Evolutionary conservation across 192 early-diverging fungal species (phyloP), one percentile per base, ranked within the genome.

Genomic region (Coemansia sp.): DNA sequence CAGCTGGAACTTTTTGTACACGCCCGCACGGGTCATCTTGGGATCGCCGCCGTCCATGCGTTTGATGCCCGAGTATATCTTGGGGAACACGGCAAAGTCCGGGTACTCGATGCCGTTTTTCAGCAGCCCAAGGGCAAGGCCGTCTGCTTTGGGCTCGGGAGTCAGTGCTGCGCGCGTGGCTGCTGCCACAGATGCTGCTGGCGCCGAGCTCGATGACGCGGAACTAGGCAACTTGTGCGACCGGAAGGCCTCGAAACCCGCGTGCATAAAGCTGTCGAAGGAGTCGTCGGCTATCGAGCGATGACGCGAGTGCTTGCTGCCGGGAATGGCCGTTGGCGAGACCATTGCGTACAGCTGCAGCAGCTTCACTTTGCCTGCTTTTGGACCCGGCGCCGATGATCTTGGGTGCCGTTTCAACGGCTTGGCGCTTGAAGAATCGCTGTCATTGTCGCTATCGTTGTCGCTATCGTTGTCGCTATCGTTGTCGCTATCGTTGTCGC

Each of bases 1-100:
- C 61, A 79, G 50, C 40, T 67, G 63, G 50, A 79, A 67, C 40
- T 52, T 61, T 60, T 79, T 79, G 48, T 61, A 79, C 11, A 79
- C 57, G n/a, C 76, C 76, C n/a, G 76, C 76, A 11, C 76, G 71
- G 31, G 72, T 31, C 28, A 62, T 17, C 14, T n/a, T 50, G 17
- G 22, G 3, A 20, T 62, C 56, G 7, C 51, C 66, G 45, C 66
- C 60, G 6, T 63, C 57, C 48, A 73, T 55, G 14, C 71, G 54
- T 17, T 61, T 60, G 55, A 79, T 42, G 20, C 71, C 76, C 18
- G 76, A 79, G 54, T 57, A 79, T 17, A 79, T 28, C 42, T 58
- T 68, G 40, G 76, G 76, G 30, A 79, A 79, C 2, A 66, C 63
- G 5, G 67, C 60, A 16, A 60, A 63, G n/a, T 69, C 61, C 6